Base-by-base conservation (phyloP, 2,329 filamentous ascomycete species). In the Calonectria crousiana region DNA sequence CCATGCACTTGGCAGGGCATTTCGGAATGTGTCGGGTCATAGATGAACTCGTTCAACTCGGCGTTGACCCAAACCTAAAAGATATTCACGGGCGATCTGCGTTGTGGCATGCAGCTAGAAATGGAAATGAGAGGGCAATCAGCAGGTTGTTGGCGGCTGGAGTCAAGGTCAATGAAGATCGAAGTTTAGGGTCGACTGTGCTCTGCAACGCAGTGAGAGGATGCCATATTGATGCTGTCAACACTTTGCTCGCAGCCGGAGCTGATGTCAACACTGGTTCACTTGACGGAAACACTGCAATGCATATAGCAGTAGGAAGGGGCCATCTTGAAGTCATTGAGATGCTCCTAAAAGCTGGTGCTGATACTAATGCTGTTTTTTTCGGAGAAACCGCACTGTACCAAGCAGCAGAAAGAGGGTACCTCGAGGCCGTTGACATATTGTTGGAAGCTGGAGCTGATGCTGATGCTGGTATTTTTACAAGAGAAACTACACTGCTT, bases 1-100 rank as follows among this genome's bases (percentile, higher is more conserved):
- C 73, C 9, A 44, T 82, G 30, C 77, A 83, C 26, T 38, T 82
- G 20, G 77, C 77, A 28, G 79, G 75, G 58, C 75, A 76, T 23
- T 79, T 82, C 77, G 79, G 79, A 69, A 1, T 69, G 4, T 11
- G 10, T 4, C 14, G n/a, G 28, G 32, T 14, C n/a, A 14, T 49
- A 9, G n/a, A 67, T 18, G 10, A n/a, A 28, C 32, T 67, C 0
- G 14, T 67, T 49, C 26, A 30, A 66, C 28, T 14, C n/a, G 62
- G 26, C 3, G 28, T 36, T 6, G 9, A 14, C 16, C 38, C 41
- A 49, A 32, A 66, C 28, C 14, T 9, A 1, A 6, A 6, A 16
- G 62, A 47, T 49, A 8, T 1, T 23, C 0, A 14, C 9, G 16
- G 14, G 11, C 36, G 36, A 49, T 49, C 41, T 18, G 26, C 62